Evolutionary conservation across 306 rosid species (phyloP).

Genomic region (Pyrus pyrifolia): DNA sequence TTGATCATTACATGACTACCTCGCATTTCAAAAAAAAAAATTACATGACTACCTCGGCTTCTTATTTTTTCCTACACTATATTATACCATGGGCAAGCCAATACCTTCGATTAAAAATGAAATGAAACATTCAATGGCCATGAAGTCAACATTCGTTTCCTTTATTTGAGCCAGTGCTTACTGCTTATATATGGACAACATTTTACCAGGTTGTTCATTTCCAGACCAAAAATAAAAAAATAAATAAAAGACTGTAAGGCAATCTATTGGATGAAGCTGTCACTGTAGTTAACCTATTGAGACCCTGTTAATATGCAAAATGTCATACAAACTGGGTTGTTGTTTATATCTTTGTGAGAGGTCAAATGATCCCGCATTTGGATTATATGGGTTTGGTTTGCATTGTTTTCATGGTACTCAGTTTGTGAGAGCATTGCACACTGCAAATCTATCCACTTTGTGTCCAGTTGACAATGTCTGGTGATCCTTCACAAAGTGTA

Average conservation of each 20-base stretch:
- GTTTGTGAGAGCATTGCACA: background rate
- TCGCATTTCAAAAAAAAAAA: no score
- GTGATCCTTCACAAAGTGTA: background rate
- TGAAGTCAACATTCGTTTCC: background rate
- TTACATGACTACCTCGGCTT: conserved; percentile 8
- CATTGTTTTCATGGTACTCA: background rate
- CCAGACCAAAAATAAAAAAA: background rate
- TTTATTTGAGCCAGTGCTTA: background rate
- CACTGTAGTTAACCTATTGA: background rate
- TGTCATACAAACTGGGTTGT: background rate
- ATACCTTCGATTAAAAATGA: background rate
- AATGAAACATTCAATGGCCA: background rate
- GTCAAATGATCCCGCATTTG: background rate
- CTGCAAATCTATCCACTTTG: background rate
- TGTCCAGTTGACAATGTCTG: background rate
- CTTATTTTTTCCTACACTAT: background rate
- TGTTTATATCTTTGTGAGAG: background rate
- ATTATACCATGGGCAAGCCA: background rate
- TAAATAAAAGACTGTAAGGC: background rate
- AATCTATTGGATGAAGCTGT: background rate
- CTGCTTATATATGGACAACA: background rate
- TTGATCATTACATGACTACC: conserved; percentile 11
- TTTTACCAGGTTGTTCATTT: background rate
- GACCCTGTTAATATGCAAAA: background rate
- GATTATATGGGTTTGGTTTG: background rate